A percentile compares a stretch with the other conserved stretches of the same genome.
Conservation (phyloP, 2,329 filamentous ascomycete species). For the Sporothrix curviconia region DNA sequence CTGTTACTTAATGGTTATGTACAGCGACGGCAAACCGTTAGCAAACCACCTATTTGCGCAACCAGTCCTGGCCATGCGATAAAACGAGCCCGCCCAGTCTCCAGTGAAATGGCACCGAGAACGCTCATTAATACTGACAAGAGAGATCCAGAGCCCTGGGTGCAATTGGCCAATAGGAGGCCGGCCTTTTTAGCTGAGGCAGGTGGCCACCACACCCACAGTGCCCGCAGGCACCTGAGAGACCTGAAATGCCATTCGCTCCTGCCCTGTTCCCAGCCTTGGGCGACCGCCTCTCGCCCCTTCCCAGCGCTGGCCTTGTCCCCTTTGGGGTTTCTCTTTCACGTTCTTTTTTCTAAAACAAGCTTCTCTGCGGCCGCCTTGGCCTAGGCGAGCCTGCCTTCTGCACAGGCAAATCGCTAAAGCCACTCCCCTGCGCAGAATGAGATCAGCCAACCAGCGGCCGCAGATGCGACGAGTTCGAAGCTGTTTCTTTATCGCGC, state of each 20-base stretch:
- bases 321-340: constrained; percentile 13
- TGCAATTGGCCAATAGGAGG: constrained; percentile 16
- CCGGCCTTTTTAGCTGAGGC: neutral
- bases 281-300: no score
- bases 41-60: constrained; percentile 10
- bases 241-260: neutral
- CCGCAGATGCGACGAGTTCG: neutral
- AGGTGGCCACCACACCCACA: no score
- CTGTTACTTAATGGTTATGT: constrained; percentile 22
- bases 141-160: neutral
- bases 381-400: neutral
- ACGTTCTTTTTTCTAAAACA: constrained; percentile 13
- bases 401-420: neutral
- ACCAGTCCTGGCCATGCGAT: constrained; percentile 19
- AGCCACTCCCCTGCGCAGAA: neutral
- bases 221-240: no score
- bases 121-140: neutral
- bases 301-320: neutral
- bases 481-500: constrained; percentile 4
- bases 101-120: neutral
- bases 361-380: constrained; percentile 12
- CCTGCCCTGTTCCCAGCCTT: neutral
- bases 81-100: constrained; percentile 1
- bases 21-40: constrained; percentile 18
- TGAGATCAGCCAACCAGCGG: neutral